phyloP scores from a whole-genome alignment of 2,329 filamentous ascomycete species.

The Ilyonectria mors-panacis region DNA sequence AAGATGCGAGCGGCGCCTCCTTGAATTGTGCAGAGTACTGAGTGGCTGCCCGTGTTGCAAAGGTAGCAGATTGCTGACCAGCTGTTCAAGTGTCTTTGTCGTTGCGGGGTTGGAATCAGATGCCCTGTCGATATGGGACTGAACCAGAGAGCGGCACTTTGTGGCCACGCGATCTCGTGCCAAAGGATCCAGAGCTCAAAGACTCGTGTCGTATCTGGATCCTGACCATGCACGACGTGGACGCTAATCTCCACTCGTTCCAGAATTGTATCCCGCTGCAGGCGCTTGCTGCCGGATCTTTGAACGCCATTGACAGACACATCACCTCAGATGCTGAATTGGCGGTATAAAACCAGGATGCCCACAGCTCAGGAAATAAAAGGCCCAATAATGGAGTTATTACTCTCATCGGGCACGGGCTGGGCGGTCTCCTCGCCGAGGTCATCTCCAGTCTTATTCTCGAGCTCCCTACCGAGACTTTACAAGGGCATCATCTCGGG shows the following conservation, averaged over 20 bases:
- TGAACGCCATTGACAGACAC: conserved; percentile 1
- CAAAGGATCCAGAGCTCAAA: conserved; percentile 10
- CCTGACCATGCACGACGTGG: not conserved
- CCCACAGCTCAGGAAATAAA: not conserved
- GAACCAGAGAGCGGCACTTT: not conserved
- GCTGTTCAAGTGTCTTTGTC: not conserved
- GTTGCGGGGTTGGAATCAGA: not conserved
- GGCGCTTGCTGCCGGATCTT: not conserved
- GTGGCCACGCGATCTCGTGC: not conserved
- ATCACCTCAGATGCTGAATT: conserved; percentile 5
- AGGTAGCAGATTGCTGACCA: not conserved
- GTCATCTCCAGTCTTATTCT: conserved; percentile 4
- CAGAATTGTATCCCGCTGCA: conserved; percentile 7
- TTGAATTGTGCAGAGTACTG: not conserved
- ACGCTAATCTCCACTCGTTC: conserved; percentile 5
- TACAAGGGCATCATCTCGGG: conserved; percentile 6
- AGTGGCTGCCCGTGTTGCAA: not conserved
- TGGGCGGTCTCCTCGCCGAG: conserved; percentile 1
- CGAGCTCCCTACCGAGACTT: not conserved
- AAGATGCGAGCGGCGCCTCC: not conserved
- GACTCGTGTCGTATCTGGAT: conserved; percentile 6
- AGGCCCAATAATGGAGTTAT: conserved; percentile 1
- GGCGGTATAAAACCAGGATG: not conserved
- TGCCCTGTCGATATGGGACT: not conserved
- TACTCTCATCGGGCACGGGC: conserved; percentile 6